Percentiles rank a stretch among this genome's conserved stretches.
These are phyloP conservation scores for Sporothrix brasiliensis DNA, from an alignment of 2,329 filamentous ascomycete species.

Conservation along the genomic window DNA sequence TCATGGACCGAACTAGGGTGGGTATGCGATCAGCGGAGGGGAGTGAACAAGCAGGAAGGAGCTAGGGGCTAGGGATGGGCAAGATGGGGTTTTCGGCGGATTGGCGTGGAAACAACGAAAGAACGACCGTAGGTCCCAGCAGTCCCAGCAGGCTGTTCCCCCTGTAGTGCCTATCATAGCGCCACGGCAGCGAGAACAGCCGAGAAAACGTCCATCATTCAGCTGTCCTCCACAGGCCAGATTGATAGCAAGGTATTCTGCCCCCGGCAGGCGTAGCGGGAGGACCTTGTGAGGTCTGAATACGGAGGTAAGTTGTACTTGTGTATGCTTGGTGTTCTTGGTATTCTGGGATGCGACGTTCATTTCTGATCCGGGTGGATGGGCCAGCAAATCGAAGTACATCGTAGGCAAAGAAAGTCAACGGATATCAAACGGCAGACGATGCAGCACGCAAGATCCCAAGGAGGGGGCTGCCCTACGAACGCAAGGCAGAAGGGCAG, in stretches of 20 bases:
- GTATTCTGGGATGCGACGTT: background rate
- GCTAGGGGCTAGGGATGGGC: background rate
- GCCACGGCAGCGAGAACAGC: slow-evolving; percentile 19
- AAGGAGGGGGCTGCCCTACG: no score
- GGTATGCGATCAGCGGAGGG: background rate
- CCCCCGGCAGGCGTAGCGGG: slow-evolving; percentile 32
- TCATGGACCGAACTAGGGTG: background rate
- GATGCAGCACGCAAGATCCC: no score
- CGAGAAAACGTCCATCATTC: slow-evolving; percentile 30
- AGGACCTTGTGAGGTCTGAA: slow-evolving; percentile 24
- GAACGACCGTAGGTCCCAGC: background rate
- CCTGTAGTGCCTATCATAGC: background rate
- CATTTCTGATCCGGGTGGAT: background rate
- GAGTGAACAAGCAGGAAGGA: background rate
- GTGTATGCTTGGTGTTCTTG: background rate
- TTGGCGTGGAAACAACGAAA: slow-evolving; percentile 4
- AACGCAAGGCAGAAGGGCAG: no score
- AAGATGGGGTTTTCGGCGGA: slow-evolving; percentile 10
- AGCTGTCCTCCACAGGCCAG: background rate
- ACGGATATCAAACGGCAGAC: no score
- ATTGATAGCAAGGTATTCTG: background rate
- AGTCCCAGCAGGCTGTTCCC: background rate
- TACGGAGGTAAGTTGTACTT: no score
- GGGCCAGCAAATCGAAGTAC: background rate
- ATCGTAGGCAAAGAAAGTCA: background rate